A percentile compares a stretch with the other conserved stretches of the same genome.
Conservation (phyloP, 2,329 filamentous ascomycete species). For the Huntiella moniliformis region DNA sequence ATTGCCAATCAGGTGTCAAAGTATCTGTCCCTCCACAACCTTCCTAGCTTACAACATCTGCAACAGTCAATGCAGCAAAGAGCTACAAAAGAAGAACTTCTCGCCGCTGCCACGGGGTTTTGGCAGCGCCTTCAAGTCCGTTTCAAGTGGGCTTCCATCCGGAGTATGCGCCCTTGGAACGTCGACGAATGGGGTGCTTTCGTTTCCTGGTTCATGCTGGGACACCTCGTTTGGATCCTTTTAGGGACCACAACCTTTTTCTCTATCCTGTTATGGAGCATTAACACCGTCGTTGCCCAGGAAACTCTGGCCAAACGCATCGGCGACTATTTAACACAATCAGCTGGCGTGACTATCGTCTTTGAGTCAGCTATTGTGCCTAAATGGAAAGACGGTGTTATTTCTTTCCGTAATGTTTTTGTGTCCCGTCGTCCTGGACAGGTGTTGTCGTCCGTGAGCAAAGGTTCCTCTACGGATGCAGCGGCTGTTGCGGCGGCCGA, state of each 20-base stretch:
- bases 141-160: conserved; percentile 95
- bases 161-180: conserved; percentile 86
- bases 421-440: conserved; percentile 82
- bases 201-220: conserved; percentile 80
- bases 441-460: conserved; percentile 63
- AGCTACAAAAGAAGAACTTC: conserved; percentile 80
- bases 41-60: conserved; percentile 3
- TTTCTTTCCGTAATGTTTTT: conserved; percentile 91
- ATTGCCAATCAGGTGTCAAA: conserved; percentile 35
- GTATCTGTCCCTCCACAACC: conserved; percentile 28
- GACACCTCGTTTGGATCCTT: conserved; percentile 89
- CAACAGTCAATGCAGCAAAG: conserved; percentile 34
- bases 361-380: conserved; percentile 97
- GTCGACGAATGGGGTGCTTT: conserved; percentile 92
- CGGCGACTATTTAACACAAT: conserved; percentile 87
- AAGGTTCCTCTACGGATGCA: conserved; percentile 70
- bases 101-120: conserved; percentile 81
- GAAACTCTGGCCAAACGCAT: conserved; percentile 88
- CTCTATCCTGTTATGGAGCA: conserved; percentile 70
- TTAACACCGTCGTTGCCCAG: conserved; percentile 94
- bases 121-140: conserved; percentile 77
- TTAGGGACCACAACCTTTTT: conserved; percentile 95
- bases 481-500: conserved; percentile 70
- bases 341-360: conserved; percentile 79
- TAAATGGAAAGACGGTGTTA: conserved; percentile 86